Evolutionary conservation across 805 yeast species (phyloP), one percentile per base, ranked within the genome.

Genomic region (Metschnikowia anglica): DNA sequence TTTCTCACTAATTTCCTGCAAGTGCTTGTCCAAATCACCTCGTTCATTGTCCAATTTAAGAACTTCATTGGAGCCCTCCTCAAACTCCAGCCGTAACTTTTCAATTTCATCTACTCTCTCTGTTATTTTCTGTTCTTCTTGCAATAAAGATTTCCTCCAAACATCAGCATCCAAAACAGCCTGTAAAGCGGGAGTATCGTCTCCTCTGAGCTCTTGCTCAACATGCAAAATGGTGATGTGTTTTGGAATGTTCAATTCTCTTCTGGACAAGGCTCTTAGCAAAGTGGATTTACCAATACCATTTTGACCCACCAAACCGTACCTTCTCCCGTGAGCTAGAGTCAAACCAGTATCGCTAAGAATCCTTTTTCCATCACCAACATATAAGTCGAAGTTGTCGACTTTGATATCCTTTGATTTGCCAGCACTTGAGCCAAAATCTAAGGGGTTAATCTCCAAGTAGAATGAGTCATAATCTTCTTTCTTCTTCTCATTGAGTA

Each of bases 241-340:
- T 56, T 87, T 89, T 11, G 99, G 98, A 54, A 93, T 85, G 44
- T 88, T 81, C 55, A 93, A 73, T 61, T 93, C 99, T 77, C 99
- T 84, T 63, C 95, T 80, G 1, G 97, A 84, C 41, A 93, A 71
- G 0, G 99, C 99, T 53, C 88, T 77, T 61, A 93, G 72, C 41
- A 93, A 70, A 0, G 99, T 93, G 33, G 98, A 90, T 65, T 93
- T 93, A 83, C 99, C 99, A 54, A 93, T 90, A 91, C 99, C 99
- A 72, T 93, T 93, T 62, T 90, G 95, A 66, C 99, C 99, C 33
- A 93, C 97, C 40, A 93, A 70, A 80, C 99, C 99, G 56, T 93
- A 93, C 62, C 98, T 80, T 64, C 86, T 88, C 42, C 99, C 99
- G 62, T 83, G 83, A 21, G 96, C 83, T 51, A 93, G 76, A 1